These are phyloP conservation scores for Exidia glandulosa DNA, from an alignment of 768 basidiomycete species.

Conservation along the genomic window DNA sequence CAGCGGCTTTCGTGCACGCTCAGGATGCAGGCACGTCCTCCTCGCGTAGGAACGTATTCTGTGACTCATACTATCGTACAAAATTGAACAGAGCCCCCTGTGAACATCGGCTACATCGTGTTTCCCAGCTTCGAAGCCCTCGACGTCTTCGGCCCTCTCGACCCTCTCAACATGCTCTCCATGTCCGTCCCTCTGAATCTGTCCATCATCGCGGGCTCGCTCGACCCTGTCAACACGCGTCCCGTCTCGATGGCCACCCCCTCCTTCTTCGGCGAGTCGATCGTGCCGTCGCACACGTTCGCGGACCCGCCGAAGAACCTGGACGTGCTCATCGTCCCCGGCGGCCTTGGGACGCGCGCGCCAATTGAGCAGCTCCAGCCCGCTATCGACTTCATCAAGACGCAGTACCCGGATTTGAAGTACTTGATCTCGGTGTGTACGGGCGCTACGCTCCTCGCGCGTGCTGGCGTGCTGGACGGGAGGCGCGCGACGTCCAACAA, in stretches of 20 bases:
- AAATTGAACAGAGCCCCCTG: too few species aligned
- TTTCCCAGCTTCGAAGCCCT: too few species aligned
- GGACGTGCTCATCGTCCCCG: not conserved
- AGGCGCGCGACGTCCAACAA: too few species aligned
- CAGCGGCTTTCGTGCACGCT: too few species aligned
- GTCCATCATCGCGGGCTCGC: not conserved
- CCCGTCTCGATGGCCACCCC: not conserved
- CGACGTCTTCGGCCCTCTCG: not conserved
- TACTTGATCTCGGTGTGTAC: too few species aligned
- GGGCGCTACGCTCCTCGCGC: too few species aligned
- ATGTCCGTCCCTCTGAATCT: not conserved
- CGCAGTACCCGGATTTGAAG: not conserved
- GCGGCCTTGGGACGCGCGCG: not conserved
- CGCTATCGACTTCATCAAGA: not conserved
- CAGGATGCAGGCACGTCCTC: too few species aligned
- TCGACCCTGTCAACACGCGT: not conserved
- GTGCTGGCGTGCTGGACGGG: too few species aligned
- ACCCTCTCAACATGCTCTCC: not conserved
- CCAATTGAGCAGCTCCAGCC: not conserved
- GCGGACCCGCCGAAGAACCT: not conserved
- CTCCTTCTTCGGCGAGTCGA: not conserved
- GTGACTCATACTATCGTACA: too few species aligned
- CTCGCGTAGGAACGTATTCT: too few species aligned
- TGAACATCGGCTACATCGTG: too few species aligned
- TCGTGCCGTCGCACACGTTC: conserved; percentile 1